phyloP scores from a whole-genome alignment of 1,139 yeast genomes.

The Arxiozyma bovina region DNA sequence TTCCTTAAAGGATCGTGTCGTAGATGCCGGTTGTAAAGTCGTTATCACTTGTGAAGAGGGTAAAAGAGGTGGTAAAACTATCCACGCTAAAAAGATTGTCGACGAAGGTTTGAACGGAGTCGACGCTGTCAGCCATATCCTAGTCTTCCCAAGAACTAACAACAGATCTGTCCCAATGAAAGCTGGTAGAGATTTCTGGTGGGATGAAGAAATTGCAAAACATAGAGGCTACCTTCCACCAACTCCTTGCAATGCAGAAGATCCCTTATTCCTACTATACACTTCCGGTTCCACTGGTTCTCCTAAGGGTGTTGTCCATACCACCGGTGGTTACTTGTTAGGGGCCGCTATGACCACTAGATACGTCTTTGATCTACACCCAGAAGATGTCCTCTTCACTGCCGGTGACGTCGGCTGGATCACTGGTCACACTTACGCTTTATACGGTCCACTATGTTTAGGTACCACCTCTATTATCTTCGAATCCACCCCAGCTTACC shows the following conservation, averaged over 20 bases:
- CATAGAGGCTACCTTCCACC: slow-evolving; percentile 84
- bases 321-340: slow-evolving; percentile 86
- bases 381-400: slow-evolving; percentile 82
- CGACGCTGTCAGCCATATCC: slow-evolving; percentile 71
- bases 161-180: slow-evolving; percentile 46
- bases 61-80: slow-evolving; percentile 89
- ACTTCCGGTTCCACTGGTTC: slow-evolving; percentile 87
- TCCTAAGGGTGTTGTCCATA: slow-evolving; percentile 96
- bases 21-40: slow-evolving; percentile 80
- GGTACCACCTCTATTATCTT: slow-evolving; percentile 91
- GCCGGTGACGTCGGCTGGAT: slow-evolving; percentile 99
- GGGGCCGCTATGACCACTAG: slow-evolving; percentile 94
- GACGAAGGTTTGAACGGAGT: slow-evolving; percentile 82
- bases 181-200: slow-evolving; percentile 84
- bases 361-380: slow-evolving; percentile 86
- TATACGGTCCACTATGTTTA: slow-evolving; percentile 82
- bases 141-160: slow-evolving; percentile 85
- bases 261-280: slow-evolving; percentile 23
- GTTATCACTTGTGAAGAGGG: slow-evolving; percentile 95
- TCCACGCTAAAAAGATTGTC: slow-evolving; percentile 73
- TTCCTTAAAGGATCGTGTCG: slow-evolving; percentile 81
- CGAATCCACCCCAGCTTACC: slow-evolving; percentile 98
- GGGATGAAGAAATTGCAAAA: slow-evolving; percentile 81
- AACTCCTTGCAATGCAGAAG: slow-evolving; percentile 55
- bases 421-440: slow-evolving; percentile 94